Evolutionary conservation across 2,329 filamentous ascomycete species (phyloP), one percentile per base, ranked within the genome.

Genomic region (Ophiocordyceps sinensis): DNA sequence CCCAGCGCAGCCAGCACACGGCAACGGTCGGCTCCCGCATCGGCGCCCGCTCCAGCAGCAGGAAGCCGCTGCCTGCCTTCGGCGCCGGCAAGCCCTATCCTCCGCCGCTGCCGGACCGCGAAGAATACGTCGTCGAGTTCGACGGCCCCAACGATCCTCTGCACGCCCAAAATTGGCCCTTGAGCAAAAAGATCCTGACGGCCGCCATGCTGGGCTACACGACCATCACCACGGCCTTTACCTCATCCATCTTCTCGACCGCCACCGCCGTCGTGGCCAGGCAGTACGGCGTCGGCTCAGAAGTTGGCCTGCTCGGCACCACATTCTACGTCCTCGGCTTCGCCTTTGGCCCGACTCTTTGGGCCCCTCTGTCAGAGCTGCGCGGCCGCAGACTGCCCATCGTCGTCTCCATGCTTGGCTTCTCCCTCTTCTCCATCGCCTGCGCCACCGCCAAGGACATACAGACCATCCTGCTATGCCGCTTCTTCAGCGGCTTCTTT

Each of bases 151-250:
- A 87, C 47, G 87, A 94, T 53, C 86, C 86, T 3, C 55, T 88
- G 45, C 86, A 94, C 59, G 82, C 85, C 1, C 83, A 89, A 63
- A 94, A 94, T 57, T 94, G 87, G 87, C 71, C 82, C 0, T 54
- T 83, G 41, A 74, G 65, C 55, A 88, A 84, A 66, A 94, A 94
- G 77, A 39, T 86, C 32, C 51, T 73, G 5, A 84, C 79, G 0
- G 75, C 77, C 17, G 68, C 70, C 34, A 79, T 86, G 51, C 65
- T 88, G 35, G 82, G 78, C 14, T 87, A 78, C 52, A 85, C 81
- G 13, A 86, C 83, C 15, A 66, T 87, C 51, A 74, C 75, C 2
- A 66, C 81, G 0, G 73, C 82, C 5, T 88, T 88, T 53, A 76
- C 79, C 0, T 81, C 77, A n/a, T 80, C 75, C 59, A 77, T 87